Evolutionary conservation across 371 early-diverging fungal genomes (phyloP), one percentile per base, ranked within the genome.

Genomic region (Mortierella sp.): DNA sequence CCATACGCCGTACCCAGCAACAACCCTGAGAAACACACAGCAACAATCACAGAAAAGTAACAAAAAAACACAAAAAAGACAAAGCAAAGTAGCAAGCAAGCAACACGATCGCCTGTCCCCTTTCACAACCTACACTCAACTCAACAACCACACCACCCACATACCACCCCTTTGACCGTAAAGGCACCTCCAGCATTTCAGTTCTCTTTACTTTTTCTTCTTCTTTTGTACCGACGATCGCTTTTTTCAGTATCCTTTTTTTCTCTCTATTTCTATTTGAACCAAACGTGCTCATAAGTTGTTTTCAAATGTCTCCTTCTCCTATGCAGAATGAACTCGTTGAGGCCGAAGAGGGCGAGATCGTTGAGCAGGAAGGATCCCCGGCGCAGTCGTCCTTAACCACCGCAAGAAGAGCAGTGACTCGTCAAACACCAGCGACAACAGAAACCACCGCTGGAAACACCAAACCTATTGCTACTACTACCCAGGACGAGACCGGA

Each of bases 271-370:
- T 50, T 77, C 53, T 69, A 53, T 50, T 75, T 72, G 57, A 82
- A 77, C 75, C 53, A 55, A 77, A 34, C 76, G 44, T 86, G 80
- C 83, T 83, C 77, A 81, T 83, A 77, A 83, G 73, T 78, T 77
- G 59, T 82, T 78, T 80, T 79, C 61, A 81, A 75, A 81, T 86
- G 81, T 78, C 82, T 78, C 80, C 81, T 75, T 78, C 83, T 75
- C 78, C 81, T 79, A 70, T 80, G 82, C 84, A 88, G 79, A 79
- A 83, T 75, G 88, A 83, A 59, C 78, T 83, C 78, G 59, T 84
- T 73, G 88, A 88, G 76, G 73, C 82, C 69, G 87, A 86, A 73
- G 88, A 88, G 46, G 88, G 87, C 74, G 88, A 87, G 73, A 87
- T 87, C 70, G 81, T 86, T 77, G 87, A 87, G 71, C 75, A 44